Evolutionary conservation across 805 yeast genomes (phyloP).

Genomic region (Barnettozyma californica): DNA sequence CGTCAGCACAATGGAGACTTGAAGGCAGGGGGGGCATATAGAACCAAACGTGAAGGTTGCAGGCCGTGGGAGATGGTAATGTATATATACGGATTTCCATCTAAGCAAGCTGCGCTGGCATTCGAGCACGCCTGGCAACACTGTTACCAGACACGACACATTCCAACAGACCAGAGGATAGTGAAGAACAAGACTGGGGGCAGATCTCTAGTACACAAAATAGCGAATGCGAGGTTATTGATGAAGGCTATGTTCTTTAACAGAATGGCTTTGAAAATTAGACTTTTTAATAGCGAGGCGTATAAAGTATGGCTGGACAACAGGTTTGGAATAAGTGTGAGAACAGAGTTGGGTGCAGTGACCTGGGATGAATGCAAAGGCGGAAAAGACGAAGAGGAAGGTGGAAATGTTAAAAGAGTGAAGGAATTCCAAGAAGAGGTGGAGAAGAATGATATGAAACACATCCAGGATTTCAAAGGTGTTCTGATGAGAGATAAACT

Average conservation of each 20-base stretch:
- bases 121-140: constrained; percentile 89
- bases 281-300: constrained; percentile 35
- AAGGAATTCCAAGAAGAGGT: constrained; percentile 21
- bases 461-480: constrained; percentile 16
- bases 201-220: constrained; percentile 37
- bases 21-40: constrained; percentile 69
- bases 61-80: constrained; percentile 73
- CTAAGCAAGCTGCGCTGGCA: constrained; percentile 59
- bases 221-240: constrained; percentile 44
- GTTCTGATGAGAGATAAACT: constrained; percentile 21
- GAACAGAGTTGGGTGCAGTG: constrained; percentile 5
- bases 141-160: constrained; percentile 57
- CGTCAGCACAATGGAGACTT: constrained; percentile 77
- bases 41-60: constrained; percentile 50
- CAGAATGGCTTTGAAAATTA: constrained; percentile 40
- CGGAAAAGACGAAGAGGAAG: constrained; percentile 7
- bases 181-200: constrained; percentile 34
- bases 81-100: constrained; percentile 67
- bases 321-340: constrained; percentile 13
- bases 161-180: constrained; percentile 35
- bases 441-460: constrained; percentile 9
- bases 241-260: constrained; percentile 39
- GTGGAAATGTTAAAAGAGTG: constrained; percentile 24
- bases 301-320: constrained; percentile 20
- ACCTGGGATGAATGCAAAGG: background rate